phyloP scores from a whole-genome alignment of 129 eudicot species.

The Centella asiatica region DNA sequence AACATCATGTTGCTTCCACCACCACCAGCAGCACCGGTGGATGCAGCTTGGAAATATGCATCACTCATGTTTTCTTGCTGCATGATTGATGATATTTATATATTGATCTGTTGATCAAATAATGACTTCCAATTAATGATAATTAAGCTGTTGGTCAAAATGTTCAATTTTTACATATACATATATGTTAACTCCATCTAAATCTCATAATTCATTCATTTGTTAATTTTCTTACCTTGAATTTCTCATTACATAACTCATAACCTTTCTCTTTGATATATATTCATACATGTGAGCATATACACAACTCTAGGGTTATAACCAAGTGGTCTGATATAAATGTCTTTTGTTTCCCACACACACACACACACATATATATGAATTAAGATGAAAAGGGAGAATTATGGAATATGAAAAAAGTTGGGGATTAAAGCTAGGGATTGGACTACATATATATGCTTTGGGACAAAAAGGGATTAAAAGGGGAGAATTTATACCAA shows the following conservation, averaged over 20 bases:
- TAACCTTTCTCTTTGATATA: no score
- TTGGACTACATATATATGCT: conserved; percentile 13
- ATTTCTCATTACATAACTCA: no score
- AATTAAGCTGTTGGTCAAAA: no score
- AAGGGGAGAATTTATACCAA: not conserved
- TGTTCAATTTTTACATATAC: no score
- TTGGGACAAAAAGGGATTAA: conserved; percentile 17
- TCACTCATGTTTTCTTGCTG: conserved; percentile 37
- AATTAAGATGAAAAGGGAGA: conserved; percentile 27
- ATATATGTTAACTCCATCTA: conserved; percentile 12
- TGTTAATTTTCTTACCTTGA: no score
- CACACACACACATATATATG: conserved; percentile 5
- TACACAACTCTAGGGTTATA: no score
- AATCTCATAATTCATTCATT: no score
- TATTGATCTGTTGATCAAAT: conserved; percentile 34
- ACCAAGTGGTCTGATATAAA: no score
- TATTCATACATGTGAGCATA: no score
- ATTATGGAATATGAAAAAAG: not conserved
- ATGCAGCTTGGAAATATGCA: conserved; percentile 26
- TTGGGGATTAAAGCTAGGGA: not conserved
- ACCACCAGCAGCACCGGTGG: no score
- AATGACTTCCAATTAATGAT: not conserved
- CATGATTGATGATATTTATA: conserved; percentile 43
- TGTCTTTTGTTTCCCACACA: no score
- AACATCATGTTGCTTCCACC: conserved; percentile 23